Evolutionary conservation across 257 asterid species (phyloP).

Genomic region (Linderniella brevidens): DNA sequence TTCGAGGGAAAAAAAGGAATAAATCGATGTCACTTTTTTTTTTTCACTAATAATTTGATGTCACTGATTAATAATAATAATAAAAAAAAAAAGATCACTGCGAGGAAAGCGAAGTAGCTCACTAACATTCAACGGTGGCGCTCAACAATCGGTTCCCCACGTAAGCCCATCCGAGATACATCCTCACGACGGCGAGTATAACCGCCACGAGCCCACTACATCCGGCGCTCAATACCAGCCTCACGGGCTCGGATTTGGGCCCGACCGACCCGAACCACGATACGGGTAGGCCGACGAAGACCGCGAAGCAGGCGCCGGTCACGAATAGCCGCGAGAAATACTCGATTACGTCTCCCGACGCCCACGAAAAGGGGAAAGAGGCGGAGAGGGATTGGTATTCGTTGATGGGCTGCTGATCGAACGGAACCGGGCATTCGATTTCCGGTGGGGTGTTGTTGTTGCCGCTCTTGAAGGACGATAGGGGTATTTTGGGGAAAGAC

Average conservation of each 20-base stretch:
- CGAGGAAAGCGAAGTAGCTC: neutral
- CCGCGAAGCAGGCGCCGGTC: slow-evolving; percentile 42
- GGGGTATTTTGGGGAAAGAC: slow-evolving; percentile 26
- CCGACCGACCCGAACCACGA: slow-evolving; percentile 65
- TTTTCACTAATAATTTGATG: too few relatives aligned
- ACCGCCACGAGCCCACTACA: slow-evolving; percentile 54
- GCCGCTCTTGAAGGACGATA: slow-evolving; percentile 33
- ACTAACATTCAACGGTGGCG: slow-evolving; percentile 85
- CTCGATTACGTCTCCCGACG: slow-evolving; percentile 47
- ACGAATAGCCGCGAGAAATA: slow-evolving; percentile 41
- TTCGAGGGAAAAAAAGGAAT: slow-evolving; percentile 10
- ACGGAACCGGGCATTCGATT: slow-evolving; percentile 71
- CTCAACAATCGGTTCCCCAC: slow-evolving; percentile 74
- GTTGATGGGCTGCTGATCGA: slow-evolving; percentile 75
- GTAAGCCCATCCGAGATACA: slow-evolving; percentile 97
- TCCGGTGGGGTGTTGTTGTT: slow-evolving; percentile 37
- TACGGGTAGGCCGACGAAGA: slow-evolving; percentile 78
- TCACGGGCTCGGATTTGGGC: slow-evolving; percentile 43
- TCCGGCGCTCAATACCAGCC: slow-evolving; percentile 25
- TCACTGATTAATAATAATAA: neutral
- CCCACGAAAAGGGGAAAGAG: slow-evolving; percentile 88
- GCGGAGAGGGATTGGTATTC: slow-evolving; percentile 60
- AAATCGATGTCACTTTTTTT: neutral
- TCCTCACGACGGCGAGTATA: slow-evolving; percentile 66
- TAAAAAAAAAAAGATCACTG: neutral